These are phyloP conservation scores for Solanum hybrid DNA, from an alignment of 305 asterid genomes.

Conservation along the genomic window DNA sequence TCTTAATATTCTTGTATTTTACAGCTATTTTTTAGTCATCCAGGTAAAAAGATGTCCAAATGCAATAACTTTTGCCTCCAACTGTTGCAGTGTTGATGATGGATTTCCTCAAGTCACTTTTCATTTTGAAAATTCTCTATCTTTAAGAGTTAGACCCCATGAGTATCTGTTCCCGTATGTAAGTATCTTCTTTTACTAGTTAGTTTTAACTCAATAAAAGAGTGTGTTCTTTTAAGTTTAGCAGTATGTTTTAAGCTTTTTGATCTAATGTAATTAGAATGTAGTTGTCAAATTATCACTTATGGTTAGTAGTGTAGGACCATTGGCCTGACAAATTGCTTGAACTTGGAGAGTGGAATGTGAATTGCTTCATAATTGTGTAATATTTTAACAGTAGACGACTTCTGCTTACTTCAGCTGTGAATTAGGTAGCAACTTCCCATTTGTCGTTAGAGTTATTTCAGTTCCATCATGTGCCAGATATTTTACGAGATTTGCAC, in stretches of 20 bases:
- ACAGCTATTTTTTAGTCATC: neutral
- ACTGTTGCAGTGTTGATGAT: slow-evolving; percentile 76
- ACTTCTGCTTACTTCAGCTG: neutral
- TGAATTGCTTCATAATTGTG: neutral
- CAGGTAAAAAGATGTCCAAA: neutral
- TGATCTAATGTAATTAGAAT: neutral
- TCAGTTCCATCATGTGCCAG: neutral
- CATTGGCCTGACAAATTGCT: neutral
- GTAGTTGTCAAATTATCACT: neutral
- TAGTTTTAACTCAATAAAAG: neutral
- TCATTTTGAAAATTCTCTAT: slow-evolving; percentile 75
- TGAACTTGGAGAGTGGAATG: neutral
- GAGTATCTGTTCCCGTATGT: slow-evolving; percentile 91
- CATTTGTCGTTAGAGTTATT: neutral
- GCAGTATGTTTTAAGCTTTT: neutral
- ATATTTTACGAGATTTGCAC: neutral
- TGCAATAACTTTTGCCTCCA: slow-evolving; percentile 1
- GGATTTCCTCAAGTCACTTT: slow-evolving; percentile 80
- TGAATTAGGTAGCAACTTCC: neutral
- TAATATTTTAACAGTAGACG: neutral
- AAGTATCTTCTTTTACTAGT: slow-evolving; percentile 34
- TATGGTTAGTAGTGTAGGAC: neutral
- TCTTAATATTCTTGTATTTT: neutral
- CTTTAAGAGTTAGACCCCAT: slow-evolving; percentile 75
- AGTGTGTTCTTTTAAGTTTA: neutral